Conservation (phyloP, 306 rosid genomes). For the Prunus kanzakura region DNA sequence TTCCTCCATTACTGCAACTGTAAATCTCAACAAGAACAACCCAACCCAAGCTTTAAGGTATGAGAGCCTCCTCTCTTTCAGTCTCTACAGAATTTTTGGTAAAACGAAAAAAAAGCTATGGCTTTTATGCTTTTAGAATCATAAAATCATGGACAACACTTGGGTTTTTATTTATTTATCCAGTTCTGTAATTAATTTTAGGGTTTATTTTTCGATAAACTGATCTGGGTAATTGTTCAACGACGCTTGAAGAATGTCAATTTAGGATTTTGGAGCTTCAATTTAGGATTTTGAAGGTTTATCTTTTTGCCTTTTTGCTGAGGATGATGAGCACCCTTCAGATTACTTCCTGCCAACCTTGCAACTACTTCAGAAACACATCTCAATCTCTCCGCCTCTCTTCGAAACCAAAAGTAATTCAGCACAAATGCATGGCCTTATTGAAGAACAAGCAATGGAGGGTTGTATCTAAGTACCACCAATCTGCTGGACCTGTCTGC, state of each 20-base stretch:
- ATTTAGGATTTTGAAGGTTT: background rate
- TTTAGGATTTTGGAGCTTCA: background rate
- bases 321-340: constrained; percentile 9
- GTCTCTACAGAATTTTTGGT: background rate
- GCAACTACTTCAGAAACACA: constrained; percentile 2
- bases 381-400: background rate
- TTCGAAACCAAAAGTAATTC: background rate
- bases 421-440: background rate
- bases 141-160: background rate
- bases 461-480: background rate
- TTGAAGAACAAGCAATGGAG: background rate
- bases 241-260: background rate
- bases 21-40: background rate
- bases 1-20: background rate
- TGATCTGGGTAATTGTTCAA: background rate
- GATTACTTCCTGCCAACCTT: constrained; percentile 8
- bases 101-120: too few relatives aligned
- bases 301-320: too few relatives aligned
- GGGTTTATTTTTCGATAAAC: background rate
- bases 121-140: too few relatives aligned
- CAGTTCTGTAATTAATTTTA: background rate
- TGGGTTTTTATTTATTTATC: background rate
- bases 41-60: background rate
- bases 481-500: constrained; percentile 7
- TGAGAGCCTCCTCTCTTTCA: background rate